Evolutionary conservation across 352 stramenopile genomes (phyloP).

Genomic region (Phytophthora syringae): DNA sequence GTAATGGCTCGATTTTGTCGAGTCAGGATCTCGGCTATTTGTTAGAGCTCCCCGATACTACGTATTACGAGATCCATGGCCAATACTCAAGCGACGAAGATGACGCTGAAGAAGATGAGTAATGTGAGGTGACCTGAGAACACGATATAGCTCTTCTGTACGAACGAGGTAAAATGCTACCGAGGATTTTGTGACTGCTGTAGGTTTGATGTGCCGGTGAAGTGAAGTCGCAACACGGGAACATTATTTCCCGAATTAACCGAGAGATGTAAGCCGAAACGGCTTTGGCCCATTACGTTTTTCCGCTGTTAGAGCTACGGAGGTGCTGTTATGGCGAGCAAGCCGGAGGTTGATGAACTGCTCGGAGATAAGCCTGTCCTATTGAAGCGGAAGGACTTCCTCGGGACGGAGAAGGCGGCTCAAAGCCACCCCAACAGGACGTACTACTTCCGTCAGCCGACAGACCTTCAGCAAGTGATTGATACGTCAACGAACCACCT

Average conservation of each 20-base stretch:
- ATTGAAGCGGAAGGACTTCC: conserved; percentile 84
- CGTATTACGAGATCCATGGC: conserved; percentile 75
- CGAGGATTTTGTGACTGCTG: conserved; percentile 5
- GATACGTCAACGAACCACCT: conserved; percentile 77
- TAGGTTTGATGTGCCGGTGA: too few species aligned
- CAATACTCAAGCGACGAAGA: conserved; percentile 84
- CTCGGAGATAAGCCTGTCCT: conserved; percentile 38
- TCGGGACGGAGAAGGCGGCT: conserved; percentile 66
- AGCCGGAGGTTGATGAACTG: conserved; percentile 42
- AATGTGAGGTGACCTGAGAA: conserved; percentile 14
- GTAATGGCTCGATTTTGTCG: conserved; percentile 52
- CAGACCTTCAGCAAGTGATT: conserved; percentile 79
- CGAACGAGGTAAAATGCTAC: conserved; percentile 15
- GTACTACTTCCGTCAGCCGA: conserved; percentile 80
- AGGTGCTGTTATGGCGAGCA: conserved; percentile 38
- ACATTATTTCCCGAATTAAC: conserved; percentile 31
- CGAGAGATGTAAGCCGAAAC: conserved; percentile 20
- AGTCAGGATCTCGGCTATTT: conserved; percentile 70
- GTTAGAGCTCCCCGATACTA: conserved; percentile 72
- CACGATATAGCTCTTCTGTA: background rate
- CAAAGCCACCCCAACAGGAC: conserved; percentile 73
- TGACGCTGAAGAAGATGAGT: conserved; percentile 66
- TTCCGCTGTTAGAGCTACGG: background rate
- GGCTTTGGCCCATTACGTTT: conserved; percentile 2
- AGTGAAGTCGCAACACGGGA: too few species aligned